Conservation (phyloP, 495 filamentous ascomycete genomes). For the Parachaetomium inaequale region DNA sequence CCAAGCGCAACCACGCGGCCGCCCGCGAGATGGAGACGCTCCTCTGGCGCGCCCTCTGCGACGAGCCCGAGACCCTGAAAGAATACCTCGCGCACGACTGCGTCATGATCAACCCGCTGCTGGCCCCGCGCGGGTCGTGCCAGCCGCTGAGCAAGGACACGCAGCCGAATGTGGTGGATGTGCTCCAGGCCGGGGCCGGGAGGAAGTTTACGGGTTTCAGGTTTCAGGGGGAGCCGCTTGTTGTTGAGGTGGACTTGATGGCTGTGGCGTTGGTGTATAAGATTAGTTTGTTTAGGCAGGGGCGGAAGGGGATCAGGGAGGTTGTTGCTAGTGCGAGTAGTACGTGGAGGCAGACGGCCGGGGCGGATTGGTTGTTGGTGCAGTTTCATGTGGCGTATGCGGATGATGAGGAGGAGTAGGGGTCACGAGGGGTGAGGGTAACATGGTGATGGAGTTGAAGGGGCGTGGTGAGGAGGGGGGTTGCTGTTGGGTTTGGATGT, state of each 20-base stretch:
- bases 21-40: constrained; percentile 35
- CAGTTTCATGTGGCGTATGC: constrained; percentile 30
- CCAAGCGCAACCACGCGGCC: constrained; percentile 38
- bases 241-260: constrained; percentile 39
- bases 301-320: constrained; percentile 24
- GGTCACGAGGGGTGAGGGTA: not conserved
- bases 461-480: not conserved
- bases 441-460: not conserved
- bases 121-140: constrained; percentile 13
- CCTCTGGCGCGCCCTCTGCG: constrained; percentile 37
- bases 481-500: no score
- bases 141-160: constrained; percentile 27
- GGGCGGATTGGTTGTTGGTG: constrained; percentile 37
- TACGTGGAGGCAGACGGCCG: constrained; percentile 37
- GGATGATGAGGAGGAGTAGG: constrained; percentile 23
- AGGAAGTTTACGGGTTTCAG: constrained; percentile 25
- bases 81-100: constrained; percentile 39
- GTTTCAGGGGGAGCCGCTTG: constrained; percentile 30
- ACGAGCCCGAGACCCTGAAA: constrained; percentile 29
- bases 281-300: constrained; percentile 27
- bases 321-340: constrained; percentile 26
- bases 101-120: constrained; percentile 38
- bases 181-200: constrained; percentile 19
- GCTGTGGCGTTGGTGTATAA: constrained; percentile 33
- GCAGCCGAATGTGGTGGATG: constrained; percentile 24